Evolutionary conservation across 1,284 basidiomycete genomes (phyloP).

Genomic region (Trichosporon sp.): DNA sequence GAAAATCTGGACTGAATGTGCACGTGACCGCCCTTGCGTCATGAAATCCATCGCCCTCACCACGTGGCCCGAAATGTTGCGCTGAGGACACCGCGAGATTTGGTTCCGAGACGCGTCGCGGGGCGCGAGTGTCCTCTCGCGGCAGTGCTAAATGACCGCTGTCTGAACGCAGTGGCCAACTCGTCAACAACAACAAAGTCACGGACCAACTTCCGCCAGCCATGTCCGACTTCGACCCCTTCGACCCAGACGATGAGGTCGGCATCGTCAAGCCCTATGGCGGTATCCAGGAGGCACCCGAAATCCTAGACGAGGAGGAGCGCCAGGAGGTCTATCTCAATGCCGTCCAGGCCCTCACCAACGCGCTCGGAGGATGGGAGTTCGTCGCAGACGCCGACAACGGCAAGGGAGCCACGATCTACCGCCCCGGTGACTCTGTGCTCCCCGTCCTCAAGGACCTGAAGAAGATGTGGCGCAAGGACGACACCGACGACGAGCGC

Average conservation of each 20-base stretch:
- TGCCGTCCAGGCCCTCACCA: conserved; percentile 45
- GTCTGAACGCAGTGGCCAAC: background rate
- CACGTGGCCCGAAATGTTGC: background rate
- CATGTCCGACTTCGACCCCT: conserved; percentile 11
- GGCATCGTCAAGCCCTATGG: background rate
- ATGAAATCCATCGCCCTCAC: no score
- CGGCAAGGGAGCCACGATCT: conserved; percentile 54
- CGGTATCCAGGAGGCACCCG: conserved; percentile 4
- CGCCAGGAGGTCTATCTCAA: conserved; percentile 43
- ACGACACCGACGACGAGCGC: conserved; percentile 89
- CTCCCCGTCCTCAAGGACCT: conserved; percentile 83
- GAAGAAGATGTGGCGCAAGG: conserved; percentile 89
- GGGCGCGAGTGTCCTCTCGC: background rate
- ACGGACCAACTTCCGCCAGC: background rate
- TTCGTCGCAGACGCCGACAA: conserved; percentile 54
- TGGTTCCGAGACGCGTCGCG: conserved; percentile 10
- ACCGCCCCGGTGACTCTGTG: conserved; percentile 77
- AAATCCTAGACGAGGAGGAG: conserved; percentile 23
- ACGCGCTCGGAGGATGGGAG: conserved; percentile 49
- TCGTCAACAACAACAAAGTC: conserved; percentile 4
- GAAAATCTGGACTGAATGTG: background rate
- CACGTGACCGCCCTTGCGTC: background rate
- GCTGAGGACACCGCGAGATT: background rate
- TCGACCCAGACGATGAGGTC: conserved; percentile 7
- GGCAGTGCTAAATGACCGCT: background rate